These are phyloP conservation scores for Auxenochlorella pyrenoidosa DNA, from an alignment of 139 green algal species.

Conservation along the genomic window DNA sequence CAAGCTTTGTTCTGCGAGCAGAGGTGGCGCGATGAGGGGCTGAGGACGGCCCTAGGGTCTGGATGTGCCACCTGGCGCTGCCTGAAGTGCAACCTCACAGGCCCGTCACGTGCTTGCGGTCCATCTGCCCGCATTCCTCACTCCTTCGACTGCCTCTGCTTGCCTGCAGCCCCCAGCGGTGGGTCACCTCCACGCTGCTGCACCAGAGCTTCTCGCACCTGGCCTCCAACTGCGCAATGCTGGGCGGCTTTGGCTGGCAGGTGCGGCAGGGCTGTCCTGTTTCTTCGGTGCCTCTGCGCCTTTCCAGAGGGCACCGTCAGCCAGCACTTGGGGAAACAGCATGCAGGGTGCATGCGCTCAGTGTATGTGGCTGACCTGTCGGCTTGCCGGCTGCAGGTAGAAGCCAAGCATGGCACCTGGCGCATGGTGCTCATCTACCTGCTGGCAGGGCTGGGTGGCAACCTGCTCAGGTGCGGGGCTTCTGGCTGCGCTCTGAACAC, in stretches of 20 bases:
- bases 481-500: too few species aligned
- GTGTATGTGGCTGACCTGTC: too few species aligned
- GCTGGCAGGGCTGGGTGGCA: constrained; percentile 47
- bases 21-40: too few species aligned
- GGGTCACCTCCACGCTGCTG: constrained; percentile 66
- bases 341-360: too few species aligned
- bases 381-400: constrained; percentile 48
- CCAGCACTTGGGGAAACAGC: too few species aligned
- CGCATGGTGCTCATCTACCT: constrained; percentile 46
- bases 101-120: too few species aligned
- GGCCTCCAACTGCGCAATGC: constrained; percentile 70
- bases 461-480: constrained; percentile 35
- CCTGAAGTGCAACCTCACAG: too few species aligned
- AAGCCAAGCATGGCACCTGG: constrained; percentile 70
- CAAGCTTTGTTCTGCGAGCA: background rate
- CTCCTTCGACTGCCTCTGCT: background rate
- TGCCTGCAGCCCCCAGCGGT: constrained; percentile 52
- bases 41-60: too few species aligned
- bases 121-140: too few species aligned
- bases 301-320: too few species aligned
- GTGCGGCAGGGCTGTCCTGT: background rate
- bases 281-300: too few species aligned
- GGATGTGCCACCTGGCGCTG: too few species aligned
- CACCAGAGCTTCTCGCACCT: constrained; percentile 71
- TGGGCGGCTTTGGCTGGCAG: constrained; percentile 53